These are phyloP conservation scores for Hippophae tibetana DNA, from an alignment of 306 rosid genomes.

Conservation along the genomic window DNA sequence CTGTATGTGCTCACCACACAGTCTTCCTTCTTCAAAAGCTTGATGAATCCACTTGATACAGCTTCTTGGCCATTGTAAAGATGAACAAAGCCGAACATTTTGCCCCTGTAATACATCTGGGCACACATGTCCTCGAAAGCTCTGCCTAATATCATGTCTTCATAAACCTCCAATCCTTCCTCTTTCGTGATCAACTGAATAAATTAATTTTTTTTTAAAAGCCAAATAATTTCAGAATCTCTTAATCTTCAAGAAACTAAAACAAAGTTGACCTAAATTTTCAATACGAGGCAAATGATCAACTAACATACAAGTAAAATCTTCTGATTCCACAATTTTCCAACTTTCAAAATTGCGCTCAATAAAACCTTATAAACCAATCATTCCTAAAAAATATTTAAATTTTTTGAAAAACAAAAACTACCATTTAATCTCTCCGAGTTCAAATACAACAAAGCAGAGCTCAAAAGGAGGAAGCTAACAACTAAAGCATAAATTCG, in stretches of 20 bases:
- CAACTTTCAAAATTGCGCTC: neutral
- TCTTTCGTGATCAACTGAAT: conserved; percentile 74
- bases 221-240: conserved; percentile 11
- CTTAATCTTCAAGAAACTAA: neutral
- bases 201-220: conserved; percentile 14
- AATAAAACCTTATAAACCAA: neutral
- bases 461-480: no score
- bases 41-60: conserved; percentile 93
- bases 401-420: neutral
- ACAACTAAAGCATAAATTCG: neutral
- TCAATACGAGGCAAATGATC: neutral
- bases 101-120: conserved; percentile 95
- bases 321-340: conserved; percentile 2
- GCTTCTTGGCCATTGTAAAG: conserved; percentile 99
- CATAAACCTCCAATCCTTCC: conserved; percentile 83
- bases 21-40: conserved; percentile 69
- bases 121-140: conserved; percentile 94
- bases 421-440: no score
- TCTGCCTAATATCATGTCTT: conserved; percentile 93
- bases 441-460: no score
- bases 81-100: conserved; percentile 96
- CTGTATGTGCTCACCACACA: conserved; percentile 83
- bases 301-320: conserved; percentile 6
- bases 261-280: neutral
- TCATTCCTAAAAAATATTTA: neutral